A percentile compares a stretch with the other conserved stretches of the same genome.
Evolutionary conservation across 2,329 filamentous ascomycete genomes (phyloP).

Genomic region (Zarea fungicola): DNA sequence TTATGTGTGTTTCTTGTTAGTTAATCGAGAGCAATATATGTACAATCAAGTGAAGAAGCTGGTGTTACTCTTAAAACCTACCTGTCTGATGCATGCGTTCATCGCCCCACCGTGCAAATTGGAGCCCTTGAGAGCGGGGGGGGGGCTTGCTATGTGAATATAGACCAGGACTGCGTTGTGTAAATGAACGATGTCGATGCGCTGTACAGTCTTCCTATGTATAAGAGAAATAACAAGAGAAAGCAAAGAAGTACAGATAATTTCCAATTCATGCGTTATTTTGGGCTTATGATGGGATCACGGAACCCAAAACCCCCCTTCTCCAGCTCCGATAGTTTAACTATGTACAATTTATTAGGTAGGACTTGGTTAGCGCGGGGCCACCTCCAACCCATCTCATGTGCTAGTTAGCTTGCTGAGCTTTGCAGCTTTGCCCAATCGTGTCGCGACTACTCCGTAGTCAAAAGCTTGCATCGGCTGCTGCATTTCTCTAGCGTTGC

Average conservation of each 20-base stretch:
- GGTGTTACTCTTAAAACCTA: neutral
- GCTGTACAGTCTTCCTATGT: no score
- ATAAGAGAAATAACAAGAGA: no score
- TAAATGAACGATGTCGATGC: no score
- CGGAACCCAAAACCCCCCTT: no score
- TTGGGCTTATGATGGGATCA: no score
- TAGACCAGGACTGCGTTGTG: no score
- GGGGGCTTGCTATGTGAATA: no score
- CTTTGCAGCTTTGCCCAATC: slow-evolving; percentile 6
- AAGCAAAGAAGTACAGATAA: no score
- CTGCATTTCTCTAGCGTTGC: neutral
- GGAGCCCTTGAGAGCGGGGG: no score
- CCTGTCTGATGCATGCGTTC: slow-evolving; percentile 1
- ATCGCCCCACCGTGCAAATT: neutral
- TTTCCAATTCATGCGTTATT: no score
- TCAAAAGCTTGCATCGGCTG: slow-evolving; percentile 7
- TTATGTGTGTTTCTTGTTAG: neutral
- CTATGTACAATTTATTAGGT: no score
- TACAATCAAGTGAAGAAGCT: slow-evolving; percentile 2
- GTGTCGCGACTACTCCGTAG: slow-evolving; percentile 10
- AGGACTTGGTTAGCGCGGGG: neutral
- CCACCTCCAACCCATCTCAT: slow-evolving; percentile 2
- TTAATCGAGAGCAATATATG: slow-evolving; percentile 8
- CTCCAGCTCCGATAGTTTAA: neutral
- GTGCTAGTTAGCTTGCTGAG: no score